A percentile compares a stretch with the other conserved stretches of the same genome.
Conservation (phyloP, 176 grass and related monocot species). For the Cenchrus americanus region DNA sequence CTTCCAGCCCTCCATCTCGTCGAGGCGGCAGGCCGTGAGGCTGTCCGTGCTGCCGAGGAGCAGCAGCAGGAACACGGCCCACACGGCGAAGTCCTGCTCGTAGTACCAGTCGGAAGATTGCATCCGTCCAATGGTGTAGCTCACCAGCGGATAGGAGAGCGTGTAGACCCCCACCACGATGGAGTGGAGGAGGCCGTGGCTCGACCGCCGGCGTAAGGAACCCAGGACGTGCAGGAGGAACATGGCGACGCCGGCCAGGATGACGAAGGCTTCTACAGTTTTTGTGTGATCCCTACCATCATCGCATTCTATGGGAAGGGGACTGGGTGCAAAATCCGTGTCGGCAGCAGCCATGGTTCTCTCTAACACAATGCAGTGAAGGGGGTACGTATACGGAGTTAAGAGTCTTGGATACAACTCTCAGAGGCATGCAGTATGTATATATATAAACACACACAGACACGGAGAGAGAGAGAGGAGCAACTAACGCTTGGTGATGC, state of each 20-base stretch:
- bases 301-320: accelerated
- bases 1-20: too few species aligned
- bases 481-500: too few species aligned
- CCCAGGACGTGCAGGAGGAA: background rate
- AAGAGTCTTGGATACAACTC: too few species aligned
- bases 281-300: background rate
- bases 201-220: background rate
- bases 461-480: too few species aligned
- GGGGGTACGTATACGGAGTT: too few species aligned
- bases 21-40: too few species aligned
- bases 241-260: background rate
- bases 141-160: background rate
- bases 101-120: background rate
- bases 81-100: background rate
- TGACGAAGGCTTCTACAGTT: background rate
- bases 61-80: too few species aligned
- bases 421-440: too few species aligned
- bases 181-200: background rate
- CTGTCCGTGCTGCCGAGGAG: too few species aligned
- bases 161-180: background rate
- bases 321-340: background rate
- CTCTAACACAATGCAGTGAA: too few species aligned
- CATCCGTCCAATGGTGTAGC: background rate
- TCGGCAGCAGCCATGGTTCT: background rate
- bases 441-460: too few species aligned